These are phyloP conservation scores for Amaranthus cruentus DNA, from an alignment of 148 eudicot species.

Conservation along the genomic window DNA sequence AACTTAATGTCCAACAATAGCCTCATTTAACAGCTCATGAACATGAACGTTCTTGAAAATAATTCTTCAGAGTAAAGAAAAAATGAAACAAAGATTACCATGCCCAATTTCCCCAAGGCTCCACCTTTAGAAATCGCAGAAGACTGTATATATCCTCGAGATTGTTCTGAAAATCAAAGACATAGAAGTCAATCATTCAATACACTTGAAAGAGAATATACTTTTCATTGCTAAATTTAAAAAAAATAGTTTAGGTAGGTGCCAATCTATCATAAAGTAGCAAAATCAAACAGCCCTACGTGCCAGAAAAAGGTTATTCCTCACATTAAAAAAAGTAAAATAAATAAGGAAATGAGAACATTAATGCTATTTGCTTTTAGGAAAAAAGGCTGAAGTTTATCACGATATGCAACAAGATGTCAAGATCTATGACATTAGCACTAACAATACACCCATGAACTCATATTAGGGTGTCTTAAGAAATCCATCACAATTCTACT, in stretches of 20 bases:
- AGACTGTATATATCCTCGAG: slow-evolving; percentile 92
- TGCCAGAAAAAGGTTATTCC: too few relatives aligned
- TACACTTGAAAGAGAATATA: background rate
- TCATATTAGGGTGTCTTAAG: background rate
- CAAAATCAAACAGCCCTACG: too few relatives aligned
- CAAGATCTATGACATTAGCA: background rate
- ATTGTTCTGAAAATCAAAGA: slow-evolving; percentile 58
- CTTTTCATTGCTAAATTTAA: too few relatives aligned
- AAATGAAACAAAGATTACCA: slow-evolving; percentile 50
- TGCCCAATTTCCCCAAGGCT: slow-evolving; percentile 99
- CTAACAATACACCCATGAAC: background rate
- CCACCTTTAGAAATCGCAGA: slow-evolving; percentile 88
- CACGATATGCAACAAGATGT: too few relatives aligned
- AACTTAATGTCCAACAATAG: too few relatives aligned
- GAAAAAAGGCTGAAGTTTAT: too few relatives aligned
- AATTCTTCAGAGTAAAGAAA: background rate
- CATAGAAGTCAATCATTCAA: slow-evolving; percentile 20
- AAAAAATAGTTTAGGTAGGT: too few relatives aligned
- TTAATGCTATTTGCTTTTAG: too few relatives aligned
- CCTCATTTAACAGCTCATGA: too few relatives aligned
- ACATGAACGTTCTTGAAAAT: background rate
- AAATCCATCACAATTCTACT: background rate
- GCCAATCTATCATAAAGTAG: too few relatives aligned
- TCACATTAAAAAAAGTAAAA: too few relatives aligned
- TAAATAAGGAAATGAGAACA: too few relatives aligned